A percentile compares a stretch with the other conserved stretches of the same genome.
Conservation (phyloP, 352 stramenopile genomes). For the Pythium folliculosum region DNA sequence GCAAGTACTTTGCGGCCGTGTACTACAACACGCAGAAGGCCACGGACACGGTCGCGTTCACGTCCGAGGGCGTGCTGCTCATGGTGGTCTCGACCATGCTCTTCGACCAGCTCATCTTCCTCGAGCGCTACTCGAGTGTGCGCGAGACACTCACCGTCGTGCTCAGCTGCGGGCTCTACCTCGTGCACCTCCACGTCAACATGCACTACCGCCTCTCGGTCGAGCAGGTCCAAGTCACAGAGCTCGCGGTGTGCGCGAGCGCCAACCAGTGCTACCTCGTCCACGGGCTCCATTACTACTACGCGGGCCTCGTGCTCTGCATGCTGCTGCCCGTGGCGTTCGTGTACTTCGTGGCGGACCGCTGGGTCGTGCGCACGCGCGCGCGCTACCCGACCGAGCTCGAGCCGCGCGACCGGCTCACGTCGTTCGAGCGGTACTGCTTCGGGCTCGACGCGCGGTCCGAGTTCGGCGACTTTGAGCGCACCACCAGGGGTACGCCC, state of each 20-base stretch:
- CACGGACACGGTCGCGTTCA: slow-evolving; percentile 31
- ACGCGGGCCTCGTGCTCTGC: slow-evolving; percentile 4
- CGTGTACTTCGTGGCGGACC: slow-evolving; percentile 9
- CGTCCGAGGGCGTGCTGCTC: slow-evolving; percentile 24
- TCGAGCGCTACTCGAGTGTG: slow-evolving; percentile 27
- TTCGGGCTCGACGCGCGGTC: slow-evolving; percentile 12
- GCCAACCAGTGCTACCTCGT: slow-evolving; percentile 22
- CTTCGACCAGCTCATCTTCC: slow-evolving; percentile 25
- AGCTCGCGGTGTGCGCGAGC: slow-evolving; percentile 10
- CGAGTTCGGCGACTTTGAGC: slow-evolving; percentile 23
- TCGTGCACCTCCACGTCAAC: slow-evolving; percentile 7
- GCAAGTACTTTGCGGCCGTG: slow-evolving; percentile 22
- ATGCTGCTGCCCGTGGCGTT: slow-evolving; percentile 14
- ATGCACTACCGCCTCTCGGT: slow-evolving; percentile 10
- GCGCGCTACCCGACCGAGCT: not conserved
- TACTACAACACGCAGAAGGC: slow-evolving; percentile 27
- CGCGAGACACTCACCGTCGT: slow-evolving; percentile 24
- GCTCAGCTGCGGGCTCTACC: slow-evolving; percentile 16
- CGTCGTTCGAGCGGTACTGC: slow-evolving; percentile 17
- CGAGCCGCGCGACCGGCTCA: not conserved
- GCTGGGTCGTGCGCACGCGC: not conserved
- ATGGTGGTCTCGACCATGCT: slow-evolving; percentile 26
- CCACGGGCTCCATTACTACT: slow-evolving; percentile 8
- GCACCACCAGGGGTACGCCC: slow-evolving; percentile 6
- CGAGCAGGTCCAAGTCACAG: slow-evolving; percentile 21